Base-by-base conservation (phyloP, 2,329 filamentous ascomycete genomes). In the Sporothrix humicola region DNA sequence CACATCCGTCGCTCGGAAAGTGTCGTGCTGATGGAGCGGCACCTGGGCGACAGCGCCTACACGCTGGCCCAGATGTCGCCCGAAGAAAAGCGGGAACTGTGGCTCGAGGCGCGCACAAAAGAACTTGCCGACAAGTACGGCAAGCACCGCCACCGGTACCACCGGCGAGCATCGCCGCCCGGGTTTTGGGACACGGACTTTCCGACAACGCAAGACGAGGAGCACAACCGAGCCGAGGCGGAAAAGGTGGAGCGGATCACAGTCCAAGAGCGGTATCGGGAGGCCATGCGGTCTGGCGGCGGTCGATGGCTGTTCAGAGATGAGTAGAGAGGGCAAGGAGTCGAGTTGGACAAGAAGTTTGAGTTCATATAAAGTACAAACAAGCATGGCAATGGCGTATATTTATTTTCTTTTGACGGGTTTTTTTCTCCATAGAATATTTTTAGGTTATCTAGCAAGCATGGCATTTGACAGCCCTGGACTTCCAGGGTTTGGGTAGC, bases 141-240 rank as follows among this genome's bases (percentile, higher is more conserved):
- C 6, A 93, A 87, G 79, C 95, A 98, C 81, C 87, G 92, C 73
- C 88, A 95, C 77, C 87, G 90, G 42, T 94, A 92, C 81, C 88
- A 91, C 74, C 88, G 94, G 69, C 87, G 88, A 75, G 85, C 84
- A 61, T 93, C 92, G 10, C 95, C 96, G 13, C 93, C 94, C 1
- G 95, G 94, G 0, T 98, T 93, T 80, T 99, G 96, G 96, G 87
- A 93, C 72, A 88, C 92, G 1, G 95, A 97, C 77, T 97, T 99
- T 80, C 95, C 95, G 1, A 90, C 85, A 37, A 98, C 96, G 1
- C 96, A 98, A 80, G 93, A 98, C 81, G 82, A 91, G 42, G 84
- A 88, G 77, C 83, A 85, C 71, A 89, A 95, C 78, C 88, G 88
- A 73, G 86, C 87, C 74, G 89, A 90, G 79, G 92, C 92, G 0